Base-by-base conservation (phyloP, 768 basidiomycete species). In the Cyclocybe cylindracea region DNA sequence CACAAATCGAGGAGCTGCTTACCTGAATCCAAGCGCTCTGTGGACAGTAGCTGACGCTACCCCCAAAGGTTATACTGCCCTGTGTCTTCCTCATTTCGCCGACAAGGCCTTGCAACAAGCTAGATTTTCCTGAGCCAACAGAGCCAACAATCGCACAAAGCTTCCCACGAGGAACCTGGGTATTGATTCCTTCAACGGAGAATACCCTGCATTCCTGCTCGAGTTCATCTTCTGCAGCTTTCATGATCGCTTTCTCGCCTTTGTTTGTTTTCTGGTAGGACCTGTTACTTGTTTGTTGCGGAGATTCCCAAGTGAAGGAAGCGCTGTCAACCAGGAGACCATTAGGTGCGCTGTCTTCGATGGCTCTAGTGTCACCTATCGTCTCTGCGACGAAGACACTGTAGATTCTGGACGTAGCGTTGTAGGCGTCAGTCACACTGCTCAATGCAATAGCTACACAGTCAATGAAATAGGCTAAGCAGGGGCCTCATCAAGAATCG, bases 21-120 rank as follows among this genome's bases (percentile, higher is more conserved):
- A 81, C 84, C 67, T 92, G 90, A 53, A 97, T 94, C 93, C 94
- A 96, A 7, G 94, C 87, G 33, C 76, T 85, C 63, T 97, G 94
- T n/a, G 86, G 84, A 60, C 90, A 94, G 65, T 94, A 91, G 1
- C 83, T 85, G 10, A 93, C 78, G 5, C 81, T 78, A 1, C 88
- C 90, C 46, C 90, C 86, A 60, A 93, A 89, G 24, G 72, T 75
- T 35, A 90, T 79, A 8, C 68, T 77, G 1, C 91, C 91, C 16
- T 70, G 64, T 0, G 80, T 84, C 57, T 76, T 75, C 53, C 86
- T 75, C 93, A 95, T 95, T 66, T 95, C 93, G 2, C 89, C 88
- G 47, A 89, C 82, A 29, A 91, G 61, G 6, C 83, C 89, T 56
- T 91, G 85, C 35, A 91, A 70, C n/a, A 92, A 66, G 1, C 83